Evolutionary conservation across 1,139 yeast genomes (phyloP).

Genomic region (Scheffersomyces stambukii): DNA sequence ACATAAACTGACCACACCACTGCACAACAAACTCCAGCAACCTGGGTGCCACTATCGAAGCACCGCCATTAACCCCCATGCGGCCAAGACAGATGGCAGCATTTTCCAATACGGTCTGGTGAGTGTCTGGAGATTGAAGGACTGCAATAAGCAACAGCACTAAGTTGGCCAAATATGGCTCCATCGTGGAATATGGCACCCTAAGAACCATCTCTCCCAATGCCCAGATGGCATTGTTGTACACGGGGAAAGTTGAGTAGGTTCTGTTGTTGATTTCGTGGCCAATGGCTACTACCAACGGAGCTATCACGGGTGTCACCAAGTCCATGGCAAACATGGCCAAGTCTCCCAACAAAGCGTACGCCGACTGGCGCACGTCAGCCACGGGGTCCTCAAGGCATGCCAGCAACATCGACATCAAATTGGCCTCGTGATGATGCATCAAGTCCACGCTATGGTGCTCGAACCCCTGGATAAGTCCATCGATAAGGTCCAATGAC

Average conservation of each 20-base stretch:
- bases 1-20: slow-evolving; percentile 67
- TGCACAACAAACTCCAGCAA: slow-evolving; percentile 51
- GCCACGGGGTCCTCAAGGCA: slow-evolving; percentile 74
- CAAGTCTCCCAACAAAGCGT: slow-evolving; percentile 86
- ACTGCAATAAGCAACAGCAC: slow-evolving; percentile 63
- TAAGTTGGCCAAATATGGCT: slow-evolving; percentile 59
- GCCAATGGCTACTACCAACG: slow-evolving; percentile 60
- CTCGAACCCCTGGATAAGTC: slow-evolving; percentile 85
- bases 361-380: slow-evolving; percentile 91
- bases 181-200: slow-evolving; percentile 44
- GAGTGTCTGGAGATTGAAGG: slow-evolving; percentile 53
- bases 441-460: slow-evolving; percentile 58
- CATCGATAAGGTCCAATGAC: slow-evolving; percentile 84
- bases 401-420: slow-evolving; percentile 61
- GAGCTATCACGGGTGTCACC: slow-evolving; percentile 54
- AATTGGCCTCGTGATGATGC: slow-evolving; percentile 31
- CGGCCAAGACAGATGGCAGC: slow-evolving; percentile 94
- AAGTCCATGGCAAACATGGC: slow-evolving; percentile 60
- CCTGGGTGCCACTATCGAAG: slow-evolving; percentile 51
- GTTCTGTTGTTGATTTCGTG: slow-evolving; percentile 59
- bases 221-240: slow-evolving; percentile 93
- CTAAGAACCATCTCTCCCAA: slow-evolving; percentile 81
- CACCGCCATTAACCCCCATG: slow-evolving; percentile 63
- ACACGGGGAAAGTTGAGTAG: slow-evolving; percentile 54
- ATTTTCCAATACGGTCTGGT: slow-evolving; percentile 72